These are phyloP conservation scores for Scytalidium lignicola DNA, from an alignment of 2,329 filamentous ascomycete species.

Conservation along the genomic window DNA sequence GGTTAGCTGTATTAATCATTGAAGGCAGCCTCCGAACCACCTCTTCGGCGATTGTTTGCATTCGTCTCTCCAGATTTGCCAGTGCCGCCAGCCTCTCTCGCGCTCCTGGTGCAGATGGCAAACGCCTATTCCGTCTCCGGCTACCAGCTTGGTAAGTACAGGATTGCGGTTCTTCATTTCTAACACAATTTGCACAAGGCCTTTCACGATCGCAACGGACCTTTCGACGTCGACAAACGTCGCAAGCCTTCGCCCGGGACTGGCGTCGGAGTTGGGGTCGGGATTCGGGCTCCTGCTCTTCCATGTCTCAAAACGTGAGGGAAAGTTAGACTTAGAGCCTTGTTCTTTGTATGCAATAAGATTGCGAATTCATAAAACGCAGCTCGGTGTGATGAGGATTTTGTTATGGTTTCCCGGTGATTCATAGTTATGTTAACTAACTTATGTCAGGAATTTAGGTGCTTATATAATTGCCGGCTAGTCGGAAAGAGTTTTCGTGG, in stretches of 20 bases:
- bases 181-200: conserved; percentile 59
- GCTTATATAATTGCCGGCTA: too few species aligned
- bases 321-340: too few species aligned
- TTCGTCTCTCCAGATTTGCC: background rate
- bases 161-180: conserved; percentile 54
- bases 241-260: background rate
- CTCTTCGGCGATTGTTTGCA: background rate
- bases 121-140: background rate
- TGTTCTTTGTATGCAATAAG: too few species aligned
- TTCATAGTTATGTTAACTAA: too few species aligned
- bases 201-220: conserved; percentile 62
- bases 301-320: too few species aligned
- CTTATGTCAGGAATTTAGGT: too few species aligned
- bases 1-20: background rate
- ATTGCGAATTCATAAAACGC: too few species aligned
- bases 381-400: too few species aligned
- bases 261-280: too few species aligned
- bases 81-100: background rate
- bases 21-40: background rate
- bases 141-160: conserved; percentile 28
- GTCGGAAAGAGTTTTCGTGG: too few species aligned
- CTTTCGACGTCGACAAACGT: conserved; percentile 22
- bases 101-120: background rate
- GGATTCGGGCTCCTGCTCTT: too few species aligned
- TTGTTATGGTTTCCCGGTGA: too few species aligned